Conservation (phyloP, 345 rosid species). For the Mangifera indica region DNA sequence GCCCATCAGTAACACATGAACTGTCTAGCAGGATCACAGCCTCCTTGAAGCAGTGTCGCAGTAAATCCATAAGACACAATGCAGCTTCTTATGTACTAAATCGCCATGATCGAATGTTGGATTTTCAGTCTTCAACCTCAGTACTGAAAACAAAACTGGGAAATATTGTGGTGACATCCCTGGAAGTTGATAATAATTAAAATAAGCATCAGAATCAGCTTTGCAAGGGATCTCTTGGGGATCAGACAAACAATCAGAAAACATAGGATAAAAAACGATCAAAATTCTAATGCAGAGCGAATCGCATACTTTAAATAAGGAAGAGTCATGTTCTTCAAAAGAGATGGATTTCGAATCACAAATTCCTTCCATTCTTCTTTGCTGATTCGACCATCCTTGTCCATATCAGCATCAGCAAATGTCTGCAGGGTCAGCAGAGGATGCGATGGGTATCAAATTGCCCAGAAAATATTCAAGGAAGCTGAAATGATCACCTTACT, state of each 20-base stretch:
- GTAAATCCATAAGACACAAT: background rate
- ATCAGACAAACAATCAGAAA: background rate
- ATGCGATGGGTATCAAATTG: background rate
- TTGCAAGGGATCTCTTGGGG: background rate
- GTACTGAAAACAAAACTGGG: conserved; percentile 69
- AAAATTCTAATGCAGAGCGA: background rate
- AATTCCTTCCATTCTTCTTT: conserved; percentile 68
- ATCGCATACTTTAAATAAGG: conserved; percentile 59
- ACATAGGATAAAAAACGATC: background rate
- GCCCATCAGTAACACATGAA: background rate
- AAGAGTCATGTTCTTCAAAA: conserved; percentile 81
- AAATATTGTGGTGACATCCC: conserved; percentile 63
- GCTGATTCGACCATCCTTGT: conserved; percentile 65
- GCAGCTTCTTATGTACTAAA: background rate
- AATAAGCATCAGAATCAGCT: background rate
- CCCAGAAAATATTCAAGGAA: background rate
- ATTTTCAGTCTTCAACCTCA: conserved; percentile 48
- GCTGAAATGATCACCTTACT: conserved; percentile 29
- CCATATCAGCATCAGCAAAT: conserved; percentile 69
- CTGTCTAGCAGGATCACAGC: background rate
- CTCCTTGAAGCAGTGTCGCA: background rate
- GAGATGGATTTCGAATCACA: conserved; percentile 49
- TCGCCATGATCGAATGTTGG: background rate
- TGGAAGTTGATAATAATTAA: conserved; percentile 23
- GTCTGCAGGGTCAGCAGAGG: conserved; percentile 42